phyloP scores from a whole-genome alignment of 208 protist species.

The Acanthamoeba royreba region DNA sequence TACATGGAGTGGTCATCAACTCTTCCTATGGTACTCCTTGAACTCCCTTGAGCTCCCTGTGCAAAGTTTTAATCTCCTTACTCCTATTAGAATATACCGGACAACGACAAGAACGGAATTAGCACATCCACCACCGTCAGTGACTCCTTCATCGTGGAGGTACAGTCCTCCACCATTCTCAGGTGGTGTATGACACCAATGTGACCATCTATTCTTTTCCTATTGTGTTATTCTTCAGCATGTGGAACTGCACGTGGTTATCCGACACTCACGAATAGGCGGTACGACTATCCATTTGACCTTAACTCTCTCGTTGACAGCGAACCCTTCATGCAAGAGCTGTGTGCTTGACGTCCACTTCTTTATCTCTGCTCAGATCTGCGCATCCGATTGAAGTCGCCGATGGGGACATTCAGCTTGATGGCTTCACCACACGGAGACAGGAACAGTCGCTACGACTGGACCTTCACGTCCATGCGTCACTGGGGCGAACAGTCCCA shows the following conservation, averaged over 20 bases:
- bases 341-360: neutral
- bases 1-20: neutral
- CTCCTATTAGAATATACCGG: neutral
- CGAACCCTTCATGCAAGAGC: neutral
- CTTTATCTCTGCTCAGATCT: neutral
- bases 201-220: neutral
- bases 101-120: neutral
- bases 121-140: neutral
- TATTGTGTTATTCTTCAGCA: neutral
- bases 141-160: neutral
- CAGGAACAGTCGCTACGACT: neutral
- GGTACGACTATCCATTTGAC: neutral
- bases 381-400: neutral
- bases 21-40: neutral
- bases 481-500: neutral
- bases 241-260: neutral
- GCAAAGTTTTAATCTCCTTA: neutral
- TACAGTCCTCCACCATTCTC: neutral
- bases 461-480: neutral
- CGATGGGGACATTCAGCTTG: neutral
- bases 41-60: neutral
- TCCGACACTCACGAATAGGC: neutral
- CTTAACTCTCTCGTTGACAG: neutral
- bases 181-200: no score
- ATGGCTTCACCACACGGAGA: neutral